Percentiles rank a stretch among this genome's conserved stretches.
phyloP scores from a whole-genome alignment of 345 rosid genomes.

The Iberis pinnata region DNA sequence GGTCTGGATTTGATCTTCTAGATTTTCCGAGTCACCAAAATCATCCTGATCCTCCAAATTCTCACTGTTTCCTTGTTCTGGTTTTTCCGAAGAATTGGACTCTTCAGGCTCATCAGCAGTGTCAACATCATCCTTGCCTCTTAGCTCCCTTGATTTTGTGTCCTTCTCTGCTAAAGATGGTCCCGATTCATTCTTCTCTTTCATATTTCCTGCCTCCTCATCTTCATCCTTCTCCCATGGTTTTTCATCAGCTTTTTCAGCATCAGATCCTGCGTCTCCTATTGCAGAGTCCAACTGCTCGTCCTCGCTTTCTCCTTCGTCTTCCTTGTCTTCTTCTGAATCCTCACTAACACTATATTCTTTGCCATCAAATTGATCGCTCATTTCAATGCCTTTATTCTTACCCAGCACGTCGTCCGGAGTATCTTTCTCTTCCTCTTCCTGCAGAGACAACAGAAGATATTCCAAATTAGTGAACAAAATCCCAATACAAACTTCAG shows the following conservation, averaged over 20 bases:
- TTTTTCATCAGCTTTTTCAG: slow-evolving; percentile 71
- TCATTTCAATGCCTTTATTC: slow-evolving; percentile 88
- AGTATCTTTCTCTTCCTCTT: slow-evolving; percentile 63
- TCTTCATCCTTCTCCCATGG: slow-evolving; percentile 62
- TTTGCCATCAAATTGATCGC: slow-evolving; percentile 66
- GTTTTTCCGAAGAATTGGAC: slow-evolving; percentile 36
- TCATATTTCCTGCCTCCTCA: slow-evolving; percentile 37
- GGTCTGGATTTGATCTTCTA: slow-evolving; percentile 49
- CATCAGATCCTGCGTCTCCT: slow-evolving; percentile 67
- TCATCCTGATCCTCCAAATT: slow-evolving; percentile 37
- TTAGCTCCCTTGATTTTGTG: slow-evolving; percentile 54
- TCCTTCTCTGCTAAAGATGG: slow-evolving; percentile 54
- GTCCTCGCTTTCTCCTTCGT: slow-evolving; percentile 43
- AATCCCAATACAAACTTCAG: slow-evolving; percentile 2
- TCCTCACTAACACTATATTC: slow-evolving; percentile 67
- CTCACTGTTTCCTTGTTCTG: slow-evolving; percentile 38
- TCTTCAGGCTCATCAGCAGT: slow-evolving; percentile 41
- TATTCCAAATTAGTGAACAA: slow-evolving; percentile 10
- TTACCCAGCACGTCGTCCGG: slow-evolving; percentile 46
- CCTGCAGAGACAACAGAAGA: slow-evolving; percentile 18
- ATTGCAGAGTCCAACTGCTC: slow-evolving; percentile 65
- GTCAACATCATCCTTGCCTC: slow-evolving; percentile 67
- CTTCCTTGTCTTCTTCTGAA: slow-evolving; percentile 56
- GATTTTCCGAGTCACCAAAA: slow-evolving; percentile 38
- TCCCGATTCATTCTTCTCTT: slow-evolving; percentile 79